Percentiles rank a stretch among this genome's conserved stretches.
Evolutionary conservation across 345 rosid genomes (phyloP).

Genomic region (Linum trigynum): DNA sequence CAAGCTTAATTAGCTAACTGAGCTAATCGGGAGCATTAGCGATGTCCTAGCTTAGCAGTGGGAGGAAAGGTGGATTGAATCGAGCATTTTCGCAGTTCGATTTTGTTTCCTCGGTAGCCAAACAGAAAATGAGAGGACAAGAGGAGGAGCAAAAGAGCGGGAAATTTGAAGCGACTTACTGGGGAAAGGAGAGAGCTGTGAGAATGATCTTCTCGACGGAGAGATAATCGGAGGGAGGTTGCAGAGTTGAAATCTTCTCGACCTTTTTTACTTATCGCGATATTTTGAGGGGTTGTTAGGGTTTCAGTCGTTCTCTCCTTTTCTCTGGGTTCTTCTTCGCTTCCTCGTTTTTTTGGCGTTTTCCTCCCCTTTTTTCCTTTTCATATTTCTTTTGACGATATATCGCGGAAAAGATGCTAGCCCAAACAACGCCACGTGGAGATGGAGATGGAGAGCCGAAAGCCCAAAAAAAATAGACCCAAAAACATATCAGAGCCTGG

Average conservation of each 20-base stretch:
- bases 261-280: conserved; percentile 34
- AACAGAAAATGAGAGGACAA: conserved; percentile 1
- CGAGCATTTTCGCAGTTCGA: neutral
- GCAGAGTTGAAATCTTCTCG: conserved; percentile 19
- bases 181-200: conserved; percentile 10
- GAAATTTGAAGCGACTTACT: conserved; percentile 35
- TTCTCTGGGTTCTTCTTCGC: conserved; percentile 10
- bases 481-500: neutral
- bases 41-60: neutral
- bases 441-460: neutral
- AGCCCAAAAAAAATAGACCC: too few species aligned
- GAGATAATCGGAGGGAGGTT: conserved; percentile 30
- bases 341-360: conserved; percentile 3
- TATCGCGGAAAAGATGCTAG: conserved; percentile 18
- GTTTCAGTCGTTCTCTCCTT: conserved; percentile 4
- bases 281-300: conserved; percentile 24
- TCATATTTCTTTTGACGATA: conserved; percentile 26
- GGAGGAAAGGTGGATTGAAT: neutral
- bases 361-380: neutral
- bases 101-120: conserved; percentile 23
- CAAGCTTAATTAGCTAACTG: neutral
- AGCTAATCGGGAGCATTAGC: neutral
- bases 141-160: conserved; percentile 22
- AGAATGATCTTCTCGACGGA: conserved; percentile 29
- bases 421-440: neutral